Conservation (phyloP, 2,329 filamentous ascomycete genomes). For the Epichloe hybrida region DNA sequence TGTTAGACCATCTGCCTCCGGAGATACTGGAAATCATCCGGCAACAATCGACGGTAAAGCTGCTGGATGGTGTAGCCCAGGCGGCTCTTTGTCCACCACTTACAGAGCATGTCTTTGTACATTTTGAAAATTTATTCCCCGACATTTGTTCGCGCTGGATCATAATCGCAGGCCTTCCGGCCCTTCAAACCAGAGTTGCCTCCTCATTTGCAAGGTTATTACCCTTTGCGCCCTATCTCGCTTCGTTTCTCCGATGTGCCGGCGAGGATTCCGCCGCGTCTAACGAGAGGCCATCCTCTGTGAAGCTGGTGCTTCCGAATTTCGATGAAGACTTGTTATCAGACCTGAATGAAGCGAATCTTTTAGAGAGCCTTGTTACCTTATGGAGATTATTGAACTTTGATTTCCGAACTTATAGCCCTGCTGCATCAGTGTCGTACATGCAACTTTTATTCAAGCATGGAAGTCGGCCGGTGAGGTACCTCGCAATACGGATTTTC, state of each 20-base stretch:
- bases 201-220: slow-evolving; percentile 67
- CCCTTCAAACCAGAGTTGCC: slow-evolving; percentile 35
- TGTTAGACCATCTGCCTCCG: slow-evolving; percentile 48
- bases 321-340: slow-evolving; percentile 16
- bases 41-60: slow-evolving; percentile 46
- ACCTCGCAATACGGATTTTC: slow-evolving; percentile 70
- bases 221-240: slow-evolving; percentile 69
- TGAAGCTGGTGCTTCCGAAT: slow-evolving; percentile 18
- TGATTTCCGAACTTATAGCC: slow-evolving; percentile 54
- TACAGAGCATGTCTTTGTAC: slow-evolving; percentile 60
- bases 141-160: slow-evolving; percentile 78
- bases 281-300: slow-evolving; percentile 8
- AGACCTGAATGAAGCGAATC: slow-evolving; percentile 9
- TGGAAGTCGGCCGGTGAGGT: slow-evolving; percentile 49
- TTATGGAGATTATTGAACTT: slow-evolving; percentile 69
- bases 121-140: slow-evolving; percentile 63
- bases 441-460: slow-evolving; percentile 58
- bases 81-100: slow-evolving; percentile 55
- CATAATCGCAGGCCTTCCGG: slow-evolving; percentile 26
- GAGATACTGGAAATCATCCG: slow-evolving; percentile 58
- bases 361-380: slow-evolving; percentile 26
- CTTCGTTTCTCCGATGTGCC: slow-evolving; percentile 52
- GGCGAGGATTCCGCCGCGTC: slow-evolving; percentile 1
- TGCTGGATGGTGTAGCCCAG: slow-evolving; percentile 58
- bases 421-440: slow-evolving; percentile 48